Base-by-base conservation (phyloP, 1,284 basidiomycete species). In the Ustilago bromivora region DNA sequence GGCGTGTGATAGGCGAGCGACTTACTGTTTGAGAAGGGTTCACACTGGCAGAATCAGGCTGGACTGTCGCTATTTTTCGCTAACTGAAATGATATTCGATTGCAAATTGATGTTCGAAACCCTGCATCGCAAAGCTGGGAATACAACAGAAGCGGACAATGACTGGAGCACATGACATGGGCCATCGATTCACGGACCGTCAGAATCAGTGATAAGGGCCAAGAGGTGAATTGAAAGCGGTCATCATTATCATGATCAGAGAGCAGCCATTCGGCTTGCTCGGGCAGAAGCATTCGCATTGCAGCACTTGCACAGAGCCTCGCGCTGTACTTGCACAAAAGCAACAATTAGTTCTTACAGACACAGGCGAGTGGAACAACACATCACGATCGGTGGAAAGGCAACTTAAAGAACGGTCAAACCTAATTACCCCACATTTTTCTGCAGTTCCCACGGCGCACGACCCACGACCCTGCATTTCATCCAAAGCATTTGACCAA, bases 401-500 rank as follows among this genome's bases (percentile, higher is more conserved):
- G 52, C 4, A n/a, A 46, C 41, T 31, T 32, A 58, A 43, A 10
- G 43, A 17, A 15, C 8, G 43, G 43, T 46, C 43, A 46, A 63
- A 63, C 53, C 46, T 51, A 63, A 41, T 56, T 63, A 55, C 53
- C 61, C 61, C 61, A 63, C 54, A 63, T 46, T 62, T 61, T 62
- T 43, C 47, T 51, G 35, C 31, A n/a, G 41, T 59, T 40, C 38
- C 28, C 40, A 36, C 38, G 31, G 9, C 36, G 11, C n/a, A 32
- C 28, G 34, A 41, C 36, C 52, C 19, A 4, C 57, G 57, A 52
- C 57, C 59, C 51, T 61, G 51, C 59, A 61, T 34, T 17, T 1
- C 12, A 32, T 23, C 4, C 8, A 55, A 32, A 2, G 34, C 34
- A 52, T 28, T 28, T 28, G 23, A 55, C 9, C 32, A 13, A 12